A percentile compares a stretch with the other conserved stretches of the same genome.
Evolutionary conservation across 768 basidiomycete species (phyloP).

Genomic region (Leucosporidium creatinivorum): DNA sequence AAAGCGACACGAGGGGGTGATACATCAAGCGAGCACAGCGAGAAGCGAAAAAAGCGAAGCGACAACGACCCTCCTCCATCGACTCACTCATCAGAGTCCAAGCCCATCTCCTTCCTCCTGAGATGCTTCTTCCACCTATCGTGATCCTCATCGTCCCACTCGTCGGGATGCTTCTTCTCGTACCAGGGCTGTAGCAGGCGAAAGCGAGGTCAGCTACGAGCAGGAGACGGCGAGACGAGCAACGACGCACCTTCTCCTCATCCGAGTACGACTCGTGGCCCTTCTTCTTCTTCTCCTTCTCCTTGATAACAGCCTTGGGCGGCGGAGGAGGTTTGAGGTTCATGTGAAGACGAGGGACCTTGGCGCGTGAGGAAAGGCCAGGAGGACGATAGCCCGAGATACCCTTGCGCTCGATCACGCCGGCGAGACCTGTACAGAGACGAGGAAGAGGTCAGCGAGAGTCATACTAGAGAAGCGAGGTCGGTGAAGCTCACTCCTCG

Average conservation of each 20-base stretch:
- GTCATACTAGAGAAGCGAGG: conserved; percentile 13
- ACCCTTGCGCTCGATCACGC: conserved; percentile 11
- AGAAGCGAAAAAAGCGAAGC: not conserved
- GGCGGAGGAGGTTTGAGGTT: conserved; percentile 30
- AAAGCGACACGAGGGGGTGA: not conserved
- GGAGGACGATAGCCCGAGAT: conserved; percentile 11
- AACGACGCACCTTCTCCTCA: conserved; percentile 33
- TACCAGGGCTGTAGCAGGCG: conserved; percentile 19
- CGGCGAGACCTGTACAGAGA: conserved; percentile 16
- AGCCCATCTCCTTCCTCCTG: not conserved
- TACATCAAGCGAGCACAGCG: not conserved
- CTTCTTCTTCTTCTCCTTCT: conserved; percentile 26
- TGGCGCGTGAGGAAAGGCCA: conserved; percentile 11
- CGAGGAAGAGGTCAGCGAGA: conserved; percentile 5
- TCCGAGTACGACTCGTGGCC: conserved; percentile 29
- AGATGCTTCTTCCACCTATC: conserved; percentile 14
- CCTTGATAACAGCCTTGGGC: not conserved
- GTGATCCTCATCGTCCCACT: conserved; percentile 22
- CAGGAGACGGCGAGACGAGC: not conserved
- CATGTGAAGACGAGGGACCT: conserved; percentile 17
- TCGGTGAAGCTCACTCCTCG: not conserved
- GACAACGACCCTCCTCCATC: not conserved
- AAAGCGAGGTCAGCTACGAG: no score
- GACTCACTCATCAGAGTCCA: not conserved
- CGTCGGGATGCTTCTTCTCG: conserved; percentile 14